A percentile compares a stretch with the other conserved stretches of the same genome.
These are phyloP conservation scores for Coprinopsis cinerea DNA, from an alignment of 768 basidiomycete genomes.

Conservation along the genomic window DNA sequence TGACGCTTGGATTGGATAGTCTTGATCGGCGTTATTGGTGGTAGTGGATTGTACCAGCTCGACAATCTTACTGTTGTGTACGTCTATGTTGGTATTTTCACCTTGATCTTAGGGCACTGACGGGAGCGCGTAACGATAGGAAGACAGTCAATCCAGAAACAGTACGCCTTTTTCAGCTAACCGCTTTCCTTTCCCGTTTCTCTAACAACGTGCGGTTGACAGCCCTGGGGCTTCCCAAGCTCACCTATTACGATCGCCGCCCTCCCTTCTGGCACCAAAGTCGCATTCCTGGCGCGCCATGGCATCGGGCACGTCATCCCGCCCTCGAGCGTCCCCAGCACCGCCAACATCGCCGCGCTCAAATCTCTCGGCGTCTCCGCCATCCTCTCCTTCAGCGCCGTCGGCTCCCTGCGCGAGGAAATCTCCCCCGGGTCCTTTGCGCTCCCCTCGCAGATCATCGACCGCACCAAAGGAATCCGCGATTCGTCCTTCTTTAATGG, in stretches of 20 bases:
- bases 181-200: neutral
- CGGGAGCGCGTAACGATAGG: constrained; percentile 29
- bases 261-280: constrained; percentile 71
- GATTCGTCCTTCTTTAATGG: constrained; percentile 84
- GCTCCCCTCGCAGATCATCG: constrained; percentile 90
- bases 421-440: constrained; percentile 86
- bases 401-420: constrained; percentile 91
- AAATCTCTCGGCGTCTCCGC: constrained; percentile 87
- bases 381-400: constrained; percentile 91
- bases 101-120: neutral
- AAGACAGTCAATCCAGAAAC: constrained; percentile 77
- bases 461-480: constrained; percentile 92
- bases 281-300: constrained; percentile 93
- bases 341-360: constrained; percentile 94
- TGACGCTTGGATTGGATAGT: constrained; percentile 33
- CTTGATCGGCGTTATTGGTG: constrained; percentile 85
- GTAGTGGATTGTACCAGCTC: constrained; percentile 88
- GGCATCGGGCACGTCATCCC: constrained; percentile 73
- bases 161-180: constrained; percentile 35
- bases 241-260: constrained; percentile 88
- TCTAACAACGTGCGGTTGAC: neutral
- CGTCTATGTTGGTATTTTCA: constrained; percentile 23
- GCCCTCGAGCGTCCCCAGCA: constrained; percentile 75
- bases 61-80: constrained; percentile 87
- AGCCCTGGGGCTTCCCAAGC: constrained; percentile 94